Evolutionary conservation across 2,329 filamentous ascomycete species (phyloP), one percentile per base, ranked within the genome.

Genomic region (Seiridium cupressi): DNA sequence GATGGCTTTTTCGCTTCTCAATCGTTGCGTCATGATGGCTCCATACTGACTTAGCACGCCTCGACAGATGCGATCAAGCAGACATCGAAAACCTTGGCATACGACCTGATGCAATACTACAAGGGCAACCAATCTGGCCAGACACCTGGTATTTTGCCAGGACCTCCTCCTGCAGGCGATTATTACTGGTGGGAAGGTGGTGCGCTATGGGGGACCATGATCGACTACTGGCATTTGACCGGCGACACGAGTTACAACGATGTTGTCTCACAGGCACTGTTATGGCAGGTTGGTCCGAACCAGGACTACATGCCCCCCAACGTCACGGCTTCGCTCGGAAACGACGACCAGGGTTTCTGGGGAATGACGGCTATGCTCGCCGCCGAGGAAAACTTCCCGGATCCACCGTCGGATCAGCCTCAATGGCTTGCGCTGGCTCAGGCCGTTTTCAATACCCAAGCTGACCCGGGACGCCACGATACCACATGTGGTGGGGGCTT

Each of bases 351-450:
- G 70, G 81, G 83, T 5, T 89, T 89, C 68, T 89, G 87, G 87
- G 86, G 80, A 3, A 79, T 89, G 71, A 84, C 86, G 3, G 85
- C 83, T 5, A 82, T 90, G 70, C 79, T 81, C 38, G 87, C 87
- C 2, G 83, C 84, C 32, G 87, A 90, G 69, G 79, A 84, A 58
- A 84, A 83, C 61, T 89, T 85, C 62, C 84, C 84, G 1, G 77
- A 86, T 63, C 81, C 84, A 9, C 76, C 79, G 0, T 62, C 73
- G 0, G 78, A 75, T 18, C 66, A 81, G 53, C 82, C 84, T 0
- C 79, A 82, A 51, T 90, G 88, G 88, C 76, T 89, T n/a, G 80
- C 81, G 18, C 78, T 90, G 60, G 86, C 85, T 1, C 84, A 87
- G 66, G 85, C 84, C 2, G 85, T 88, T 0, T 90, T 88, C 72